Base-by-base conservation (phyloP, 2,329 filamentous ascomycete species). In the Fusarium incarnatum region DNA sequence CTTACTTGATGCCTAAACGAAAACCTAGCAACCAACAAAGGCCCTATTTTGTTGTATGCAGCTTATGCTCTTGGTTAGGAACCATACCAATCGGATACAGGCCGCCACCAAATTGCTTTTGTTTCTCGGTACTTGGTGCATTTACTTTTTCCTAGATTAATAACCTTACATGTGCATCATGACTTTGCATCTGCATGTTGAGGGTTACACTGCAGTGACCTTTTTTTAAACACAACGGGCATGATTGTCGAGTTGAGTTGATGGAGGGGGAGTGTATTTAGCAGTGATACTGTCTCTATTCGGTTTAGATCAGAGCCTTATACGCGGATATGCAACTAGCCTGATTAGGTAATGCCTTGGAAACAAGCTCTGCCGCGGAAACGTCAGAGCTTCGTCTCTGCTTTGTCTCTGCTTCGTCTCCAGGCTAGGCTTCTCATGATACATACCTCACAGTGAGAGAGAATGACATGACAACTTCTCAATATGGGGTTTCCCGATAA, bases 401-500 rank as follows among this genome's bases (percentile, higher is more conserved):
- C 54, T 56, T 56, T n/a, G n/a, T n/a, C n/a, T n/a, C n/a, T n/a
- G n/a, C n/a, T n/a, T n/a, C 16, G 30, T 27, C 18, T 20, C 34
- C 12, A 30, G 11, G 27, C 27, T 37, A 11, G 16, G 44, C 23
- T 25, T 40, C 25, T 41, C 25, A 30, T 46, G 23, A 56, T 11
- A 56, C 28, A 12, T 34, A 10, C 15, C 23, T n/a, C n/a, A 54
- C 8, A 22, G 61, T 60, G 41, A 76, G 61, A 68, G 28, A 30
- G 28, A 30, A 75, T 77, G 72, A 64, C 47, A 64, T 54, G 56
- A 47, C 23, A 47, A 60, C 45, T 49, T 64, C 45, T 46, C 30
- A 67, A 61, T 28, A 85, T 86, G 84, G 79, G 79, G 56, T 84
- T 86, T 56, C 82, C 83, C 57, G 78, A 83, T 73, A 80, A 79